A percentile compares a stretch with the other conserved stretches of the same genome.
Evolutionary conservation across 2,329 filamentous ascomycete genomes (phyloP).

Genomic region (Aureobasidium sp.): DNA sequence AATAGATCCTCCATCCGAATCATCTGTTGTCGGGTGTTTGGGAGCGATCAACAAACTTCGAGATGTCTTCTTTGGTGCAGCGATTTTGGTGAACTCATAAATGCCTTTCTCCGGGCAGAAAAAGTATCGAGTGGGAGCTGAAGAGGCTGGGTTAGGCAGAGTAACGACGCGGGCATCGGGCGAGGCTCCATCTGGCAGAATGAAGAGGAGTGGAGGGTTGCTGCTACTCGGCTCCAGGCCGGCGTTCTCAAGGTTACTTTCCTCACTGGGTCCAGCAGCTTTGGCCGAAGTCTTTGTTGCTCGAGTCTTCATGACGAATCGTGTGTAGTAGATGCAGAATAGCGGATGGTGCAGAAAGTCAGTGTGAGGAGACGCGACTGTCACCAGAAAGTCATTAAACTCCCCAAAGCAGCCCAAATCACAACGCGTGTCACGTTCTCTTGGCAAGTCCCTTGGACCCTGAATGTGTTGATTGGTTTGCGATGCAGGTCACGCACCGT

Average conservation of each 20-base stretch:
- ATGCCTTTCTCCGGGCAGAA: constrained; percentile 52
- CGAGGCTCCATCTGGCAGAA: constrained; percentile 48
- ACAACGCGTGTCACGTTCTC: background rate
- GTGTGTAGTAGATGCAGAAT: constrained; percentile 4
- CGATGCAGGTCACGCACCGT: background rate
- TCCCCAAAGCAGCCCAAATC: constrained; percentile 3
- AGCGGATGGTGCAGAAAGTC: background rate
- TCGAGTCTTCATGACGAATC: constrained; percentile 24
- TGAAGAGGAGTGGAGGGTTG: constrained; percentile 46
- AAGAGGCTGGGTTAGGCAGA: constrained; percentile 47
- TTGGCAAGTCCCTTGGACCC: background rate
- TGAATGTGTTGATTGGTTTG: background rate
- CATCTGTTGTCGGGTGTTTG: constrained; percentile 9
- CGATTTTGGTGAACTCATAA: constrained; percentile 53
- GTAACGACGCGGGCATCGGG: constrained; percentile 47
- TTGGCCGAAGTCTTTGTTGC: constrained; percentile 20
- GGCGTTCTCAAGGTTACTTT: constrained; percentile 16
- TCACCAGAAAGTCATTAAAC: background rate
- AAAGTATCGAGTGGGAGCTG: constrained; percentile 43
- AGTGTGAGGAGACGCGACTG: background rate
- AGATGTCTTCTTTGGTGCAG: constrained; percentile 41
- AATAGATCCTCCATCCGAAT: constrained; percentile 7
- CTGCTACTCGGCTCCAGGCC: constrained; percentile 29
- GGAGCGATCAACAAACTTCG: constrained; percentile 49
- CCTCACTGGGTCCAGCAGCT: constrained; percentile 12